Percentiles rank a stretch among this genome's conserved stretches.
Conservation (phyloP, 1,139 yeast genomes). For the Saccharomycopsis hybrid region DNA sequence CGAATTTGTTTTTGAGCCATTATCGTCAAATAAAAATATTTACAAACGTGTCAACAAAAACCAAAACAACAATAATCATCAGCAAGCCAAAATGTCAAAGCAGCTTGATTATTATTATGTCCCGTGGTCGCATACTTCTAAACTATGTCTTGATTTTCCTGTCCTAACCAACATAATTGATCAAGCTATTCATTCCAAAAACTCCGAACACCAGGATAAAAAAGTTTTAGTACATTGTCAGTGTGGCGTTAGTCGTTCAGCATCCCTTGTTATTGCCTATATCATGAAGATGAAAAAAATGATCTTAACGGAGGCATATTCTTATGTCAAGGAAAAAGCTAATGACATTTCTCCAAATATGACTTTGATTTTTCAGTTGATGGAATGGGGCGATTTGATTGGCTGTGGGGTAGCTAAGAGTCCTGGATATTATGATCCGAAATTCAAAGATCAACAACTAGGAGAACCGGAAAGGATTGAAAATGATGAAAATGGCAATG, state of each 20-base stretch:
- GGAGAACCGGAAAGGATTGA: conserved; percentile 9
- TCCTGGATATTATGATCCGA: conserved; percentile 20
- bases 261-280: conserved; percentile 80
- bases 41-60: not conserved
- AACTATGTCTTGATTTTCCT: conserved; percentile 58
- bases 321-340: conserved; percentile 53
- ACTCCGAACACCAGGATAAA: conserved; percentile 27
- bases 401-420: conserved; percentile 22
- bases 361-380: conserved; percentile 78
- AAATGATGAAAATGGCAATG: not conserved
- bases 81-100: no score
- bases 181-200: conserved; percentile 25
- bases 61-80: not conserved
- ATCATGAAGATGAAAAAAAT: conserved; percentile 58
- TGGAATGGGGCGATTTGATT: conserved; percentile 55
- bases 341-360: conserved; percentile 87
- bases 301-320: conserved; percentile 75
- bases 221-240: conserved; percentile 79
- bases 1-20: no score
- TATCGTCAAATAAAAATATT: not conserved
- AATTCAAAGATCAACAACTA: conserved; percentile 15
- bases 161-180: conserved; percentile 47
- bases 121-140: conserved; percentile 84
- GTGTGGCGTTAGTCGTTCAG: conserved; percentile 87
- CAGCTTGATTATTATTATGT: conserved; percentile 51